phyloP scores from a whole-genome alignment of 2,329 filamentous ascomycete genomes.

The Simplicillium aogashimaense region DNA sequence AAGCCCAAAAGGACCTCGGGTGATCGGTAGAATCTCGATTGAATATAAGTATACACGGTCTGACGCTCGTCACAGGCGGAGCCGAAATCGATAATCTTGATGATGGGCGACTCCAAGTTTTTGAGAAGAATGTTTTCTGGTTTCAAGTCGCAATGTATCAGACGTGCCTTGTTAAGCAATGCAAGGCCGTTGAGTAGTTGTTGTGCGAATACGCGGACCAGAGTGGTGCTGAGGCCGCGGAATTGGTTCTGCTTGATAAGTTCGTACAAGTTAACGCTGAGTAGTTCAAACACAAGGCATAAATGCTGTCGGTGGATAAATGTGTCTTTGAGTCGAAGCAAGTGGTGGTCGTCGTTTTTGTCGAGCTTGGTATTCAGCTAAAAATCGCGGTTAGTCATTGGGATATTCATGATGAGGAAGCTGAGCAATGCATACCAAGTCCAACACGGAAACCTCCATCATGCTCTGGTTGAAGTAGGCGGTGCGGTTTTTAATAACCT shows the following conservation, averaged over 20 bases:
- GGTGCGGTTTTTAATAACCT: constrained; percentile 98
- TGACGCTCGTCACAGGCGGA: constrained; percentile 97
- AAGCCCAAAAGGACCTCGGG: constrained; percentile 92
- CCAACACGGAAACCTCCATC: constrained; percentile 99
- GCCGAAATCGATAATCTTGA: constrained; percentile 99
- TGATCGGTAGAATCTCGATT: constrained; percentile 95
- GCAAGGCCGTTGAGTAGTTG: constrained; percentile 89
- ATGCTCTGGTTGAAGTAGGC: constrained; percentile 99
- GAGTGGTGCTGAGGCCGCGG: constrained; percentile 88
- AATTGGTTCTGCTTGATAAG: constrained; percentile 99
- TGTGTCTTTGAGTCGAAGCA: constrained; percentile 89
- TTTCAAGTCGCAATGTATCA: constrained; percentile 97
- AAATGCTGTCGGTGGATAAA: constrained; percentile 97
- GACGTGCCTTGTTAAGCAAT: constrained; percentile 85
- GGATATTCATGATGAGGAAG: constrained; percentile 2
- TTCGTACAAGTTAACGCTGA: constrained; percentile 97
- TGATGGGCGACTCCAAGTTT: constrained; percentile 96
- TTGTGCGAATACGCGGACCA: constrained; percentile 95
- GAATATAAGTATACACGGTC: constrained; percentile 98
- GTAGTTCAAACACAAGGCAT: constrained; percentile 88
- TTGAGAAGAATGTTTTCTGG: constrained; percentile 97
- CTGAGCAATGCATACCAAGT: constrained; percentile 53
- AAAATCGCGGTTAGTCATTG: constrained; percentile 1
- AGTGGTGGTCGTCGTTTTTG: constrained; percentile 97
- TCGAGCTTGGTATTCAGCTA: constrained; percentile 96